Evolutionary conservation across 805 yeast genomes (phyloP).

Genomic region (Torulaspora delbrueckii): DNA sequence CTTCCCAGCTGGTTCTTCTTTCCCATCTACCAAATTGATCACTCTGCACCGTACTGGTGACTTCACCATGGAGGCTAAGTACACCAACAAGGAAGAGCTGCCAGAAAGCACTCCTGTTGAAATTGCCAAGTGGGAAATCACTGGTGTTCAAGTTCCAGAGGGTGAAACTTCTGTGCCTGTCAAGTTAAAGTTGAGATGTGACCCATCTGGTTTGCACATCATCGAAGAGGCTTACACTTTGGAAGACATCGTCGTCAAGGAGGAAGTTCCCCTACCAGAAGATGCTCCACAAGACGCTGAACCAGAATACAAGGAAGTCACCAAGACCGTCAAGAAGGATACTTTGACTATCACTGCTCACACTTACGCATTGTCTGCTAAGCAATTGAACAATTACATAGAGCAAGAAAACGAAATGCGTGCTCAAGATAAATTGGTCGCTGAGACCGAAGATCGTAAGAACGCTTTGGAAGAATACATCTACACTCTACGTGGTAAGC

Average conservation of each 20-base stretch:
- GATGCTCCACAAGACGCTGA: conserved; percentile 56
- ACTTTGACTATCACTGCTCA: conserved; percentile 58
- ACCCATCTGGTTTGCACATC: conserved; percentile 92
- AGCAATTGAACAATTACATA: conserved; percentile 52
- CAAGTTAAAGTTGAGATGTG: conserved; percentile 93
- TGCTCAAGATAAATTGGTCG: conserved; percentile 91
- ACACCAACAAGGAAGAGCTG: conserved; percentile 67
- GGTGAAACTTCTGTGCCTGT: conserved; percentile 77
- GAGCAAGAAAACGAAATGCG: conserved; percentile 83
- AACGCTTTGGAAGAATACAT: conserved; percentile 98
- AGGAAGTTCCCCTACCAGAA: conserved; percentile 59
- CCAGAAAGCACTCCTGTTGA: conserved; percentile 61
- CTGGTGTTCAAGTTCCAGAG: conserved; percentile 76
- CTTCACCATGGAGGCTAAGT: conserved; percentile 79
- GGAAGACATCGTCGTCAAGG: conserved; percentile 85
- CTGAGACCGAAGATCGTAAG: conserved; percentile 98
- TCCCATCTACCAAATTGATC: conserved; percentile 94
- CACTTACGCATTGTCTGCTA: conserved; percentile 58
- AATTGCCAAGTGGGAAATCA: conserved; percentile 79
- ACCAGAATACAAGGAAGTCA: conserved; percentile 84
- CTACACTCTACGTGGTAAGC: conserved; percentile 93
- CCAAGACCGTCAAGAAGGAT: conserved; percentile 89
- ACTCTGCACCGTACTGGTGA: conserved; percentile 89
- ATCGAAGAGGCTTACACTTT: conserved; percentile 93
- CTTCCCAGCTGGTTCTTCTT: conserved; percentile 87